Base-by-base conservation (phyloP, 257 asterid species). In the Solanum chmielewskii region DNA sequence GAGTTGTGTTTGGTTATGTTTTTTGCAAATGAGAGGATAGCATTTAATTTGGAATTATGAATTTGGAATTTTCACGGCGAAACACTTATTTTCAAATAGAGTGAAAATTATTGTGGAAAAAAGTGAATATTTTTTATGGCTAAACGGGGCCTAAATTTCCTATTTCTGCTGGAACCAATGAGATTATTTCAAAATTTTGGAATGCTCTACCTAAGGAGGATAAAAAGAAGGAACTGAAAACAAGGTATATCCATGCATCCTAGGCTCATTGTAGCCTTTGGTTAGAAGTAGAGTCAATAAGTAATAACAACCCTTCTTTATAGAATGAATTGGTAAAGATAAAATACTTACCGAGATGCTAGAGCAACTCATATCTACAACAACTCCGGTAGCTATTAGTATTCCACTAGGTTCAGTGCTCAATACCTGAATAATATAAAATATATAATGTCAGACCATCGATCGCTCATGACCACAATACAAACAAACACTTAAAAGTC, bases 301-400 rank as follows among this genome's bases (percentile, higher is more conserved):
- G 68, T 80, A 78, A 78, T 78, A 80, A 4, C 83, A 76, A 47
- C 39, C 10, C 29, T 25, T 20, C 85, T 47, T 29, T 80, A 31
- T 47, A 37, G 41, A 77, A 78, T 52, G 68, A 69, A 18, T 69
- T 16, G 21, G 73, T 31, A 71, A 85, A 85, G 71, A 49, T 60
- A 42, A 20, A 33, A 73, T 86, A 93, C 98, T 94, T 91, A 97
- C 99, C 86, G 93, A 90, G 90, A 93, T 91, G 91, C 94, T 94
- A 87, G 91, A 93, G 92, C 91, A 89, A 86, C 96, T 93, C 85
- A 92, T 91, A 76, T 93, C 97, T 87, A 87, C 90, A 75, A 97
- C 90, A 89, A 93, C 88, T 88, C 99, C 99, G 89, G 91, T 94
- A 88, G 97, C 93, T 87, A 97, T 92, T 87, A 94, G 96, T 83